Conservation (phyloP, 2,329 filamentous ascomycete genomes). For the Rosellinia necatrix region DNA sequence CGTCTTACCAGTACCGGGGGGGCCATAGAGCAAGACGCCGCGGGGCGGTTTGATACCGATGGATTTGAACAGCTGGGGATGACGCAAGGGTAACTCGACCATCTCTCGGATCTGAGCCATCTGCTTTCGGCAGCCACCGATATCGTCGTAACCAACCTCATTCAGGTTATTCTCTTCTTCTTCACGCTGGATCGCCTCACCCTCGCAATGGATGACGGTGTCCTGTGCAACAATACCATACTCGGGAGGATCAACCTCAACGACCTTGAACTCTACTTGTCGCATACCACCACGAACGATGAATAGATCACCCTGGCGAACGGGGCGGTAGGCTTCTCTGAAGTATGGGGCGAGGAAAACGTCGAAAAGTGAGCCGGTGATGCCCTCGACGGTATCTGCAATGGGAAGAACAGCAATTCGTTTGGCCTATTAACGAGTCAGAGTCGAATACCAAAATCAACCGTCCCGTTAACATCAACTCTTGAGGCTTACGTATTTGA, state of each 20-base stretch:
- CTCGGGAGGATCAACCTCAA: slow-evolving; percentile 97
- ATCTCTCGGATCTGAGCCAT: slow-evolving; percentile 99
- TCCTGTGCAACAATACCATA: slow-evolving; percentile 99
- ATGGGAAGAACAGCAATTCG: slow-evolving; percentile 98
- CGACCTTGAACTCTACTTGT: slow-evolving; percentile 99
- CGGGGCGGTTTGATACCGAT: slow-evolving; percentile 99
- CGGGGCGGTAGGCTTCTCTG: slow-evolving; percentile 96
- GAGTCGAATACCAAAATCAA: background rate
- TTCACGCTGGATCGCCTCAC: slow-evolving; percentile 92
- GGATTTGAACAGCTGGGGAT: slow-evolving; percentile 99
- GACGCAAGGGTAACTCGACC: slow-evolving; percentile 93
- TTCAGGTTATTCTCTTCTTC: slow-evolving; percentile 99
- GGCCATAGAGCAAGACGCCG: slow-evolving; percentile 94
- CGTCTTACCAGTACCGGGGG: slow-evolving; percentile 98
- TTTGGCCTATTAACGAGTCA: slow-evolving; percentile 71
- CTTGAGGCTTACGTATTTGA: slow-evolving; percentile 89
- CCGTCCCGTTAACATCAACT: background rate
- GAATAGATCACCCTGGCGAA: slow-evolving; percentile 96
- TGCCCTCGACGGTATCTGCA: slow-evolving; percentile 95
- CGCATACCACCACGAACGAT: slow-evolving; percentile 97
- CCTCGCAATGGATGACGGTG: slow-evolving; percentile 98
- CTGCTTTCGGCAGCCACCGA: slow-evolving; percentile 98
- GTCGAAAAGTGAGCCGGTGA: slow-evolving; percentile 97
- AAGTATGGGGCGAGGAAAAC: slow-evolving; percentile 99
- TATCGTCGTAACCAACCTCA: slow-evolving; percentile 98